Base-by-base conservation (phyloP, 1,139 yeast genomes). In the Yamadazyma blattariae region DNA sequence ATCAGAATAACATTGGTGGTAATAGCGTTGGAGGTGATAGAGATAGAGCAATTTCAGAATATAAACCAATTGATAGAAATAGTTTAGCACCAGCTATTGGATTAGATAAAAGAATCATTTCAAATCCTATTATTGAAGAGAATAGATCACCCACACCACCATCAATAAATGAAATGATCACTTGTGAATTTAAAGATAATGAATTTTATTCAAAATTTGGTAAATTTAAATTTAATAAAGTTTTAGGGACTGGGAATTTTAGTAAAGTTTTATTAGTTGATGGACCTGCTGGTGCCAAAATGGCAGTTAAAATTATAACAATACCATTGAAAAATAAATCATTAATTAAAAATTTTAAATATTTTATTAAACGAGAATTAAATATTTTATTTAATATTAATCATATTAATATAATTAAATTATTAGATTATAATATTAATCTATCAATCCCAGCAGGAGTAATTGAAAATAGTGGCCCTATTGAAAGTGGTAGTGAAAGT, bases 311-410 rank as follows among this genome's bases (percentile, higher is more conserved):
- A 45, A 64, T 75, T 15, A 62, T 70, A 13, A 41, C 56, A 2
- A 52, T 65, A 7, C 74, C 74, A 36, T 36, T 48, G 24, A 52
- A 59, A 37, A 48, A 55, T 41, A 38, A 51, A 41, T 39, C 42
- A 13, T 61, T 58, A 39, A 45, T 65, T 38, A 40, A 50, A 28
- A 64, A 66, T 41, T 67, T 87, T 41, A 87, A 83, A 50, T 77
- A 79, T 39, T 85, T 90, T 13, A 64, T 90, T 31, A 67, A 72
- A 24, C 71, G 97, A 43, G 98, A 92, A 54, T 57, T 90, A 27
- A 80, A 77, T 29, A 77, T 89, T 10, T 65, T 92, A 39, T 61
- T 64, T 40, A 67, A 51, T 36, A 44, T 59, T 51, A 55, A 56
- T 56, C 83, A 54, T 56, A 79, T 60, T 25, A 71, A 59, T 53